These are phyloP conservation scores for Dichomitus squalens DNA, from an alignment of 1,284 basidiomycete species.

Conservation along the genomic window DNA sequence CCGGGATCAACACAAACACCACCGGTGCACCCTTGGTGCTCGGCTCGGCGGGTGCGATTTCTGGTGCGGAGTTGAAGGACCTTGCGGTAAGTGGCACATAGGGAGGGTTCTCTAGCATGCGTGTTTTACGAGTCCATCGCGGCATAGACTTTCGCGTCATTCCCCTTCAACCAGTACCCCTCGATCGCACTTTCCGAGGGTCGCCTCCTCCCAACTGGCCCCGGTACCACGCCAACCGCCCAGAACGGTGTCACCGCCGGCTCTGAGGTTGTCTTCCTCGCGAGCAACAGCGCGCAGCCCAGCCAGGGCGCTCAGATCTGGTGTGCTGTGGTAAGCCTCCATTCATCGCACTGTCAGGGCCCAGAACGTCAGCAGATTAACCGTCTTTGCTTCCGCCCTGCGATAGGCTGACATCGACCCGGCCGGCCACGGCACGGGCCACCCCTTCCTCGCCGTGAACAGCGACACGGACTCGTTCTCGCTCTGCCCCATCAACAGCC, in stretches of 20 bases:
- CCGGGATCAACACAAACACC: conserved; percentile 25
- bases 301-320: conserved; percentile 23
- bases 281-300: conserved; percentile 17
- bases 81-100: conserved; percentile 19
- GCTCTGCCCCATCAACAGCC: conserved; percentile 24
- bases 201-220: conserved; percentile 20
- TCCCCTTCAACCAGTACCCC: conserved; percentile 28
- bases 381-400: not conserved
- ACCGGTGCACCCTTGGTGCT: conserved; percentile 29
- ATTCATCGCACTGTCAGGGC: not conserved
- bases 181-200: conserved; percentile 23
- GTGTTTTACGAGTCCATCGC: not conserved
- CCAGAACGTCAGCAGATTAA: not conserved
- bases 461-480: conserved; percentile 31
- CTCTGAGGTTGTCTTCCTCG: conserved; percentile 16
- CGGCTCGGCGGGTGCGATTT: conserved; percentile 21
- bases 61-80: conserved; percentile 21
- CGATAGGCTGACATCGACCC: conserved; percentile 30
- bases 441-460: conserved; percentile 30
- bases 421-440: conserved; percentile 24
- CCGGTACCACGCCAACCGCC: conserved; percentile 9
- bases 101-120: not conserved
- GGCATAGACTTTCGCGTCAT: conserved; percentile 27
- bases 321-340: conserved; percentile 25
- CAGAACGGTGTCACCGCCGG: conserved; percentile 17